A percentile compares a stretch with the other conserved stretches of the same genome.
These are phyloP conservation scores for Colletotrichum musicola DNA, from an alignment of 2,329 filamentous ascomycete species.

Conservation along the genomic window DNA sequence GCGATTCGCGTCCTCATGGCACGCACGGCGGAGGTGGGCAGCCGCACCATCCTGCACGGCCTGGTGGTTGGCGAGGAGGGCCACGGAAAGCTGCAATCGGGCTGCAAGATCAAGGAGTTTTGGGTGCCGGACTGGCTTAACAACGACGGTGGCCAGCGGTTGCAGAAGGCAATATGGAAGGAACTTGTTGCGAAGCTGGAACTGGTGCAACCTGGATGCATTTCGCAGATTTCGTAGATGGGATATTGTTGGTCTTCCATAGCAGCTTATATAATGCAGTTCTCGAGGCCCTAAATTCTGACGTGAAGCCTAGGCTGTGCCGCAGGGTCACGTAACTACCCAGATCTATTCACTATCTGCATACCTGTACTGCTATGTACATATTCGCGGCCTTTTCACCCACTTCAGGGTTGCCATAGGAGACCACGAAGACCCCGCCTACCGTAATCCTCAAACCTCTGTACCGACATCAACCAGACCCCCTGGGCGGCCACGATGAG, in stretches of 20 bases:
- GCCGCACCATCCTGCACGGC: conserved; percentile 46
- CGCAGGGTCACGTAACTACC: no score
- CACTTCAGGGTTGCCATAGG: no score
- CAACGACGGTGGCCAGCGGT: conserved; percentile 14
- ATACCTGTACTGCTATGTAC: no score
- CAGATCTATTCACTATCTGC: no score
- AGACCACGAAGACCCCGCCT: no score
- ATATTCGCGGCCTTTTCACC: no score
- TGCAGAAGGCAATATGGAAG: conserved; percentile 27
- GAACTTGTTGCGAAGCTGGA: no score
- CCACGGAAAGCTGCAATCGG: conserved; percentile 44
- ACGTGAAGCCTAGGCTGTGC: no score
- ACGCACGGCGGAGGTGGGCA: conserved; percentile 45
- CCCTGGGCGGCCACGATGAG: not conserved
- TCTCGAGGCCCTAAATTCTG: no score
- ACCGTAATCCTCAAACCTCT: not conserved
- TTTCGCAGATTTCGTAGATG: not conserved
- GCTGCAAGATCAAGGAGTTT: conserved; percentile 46
- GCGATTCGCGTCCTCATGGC: conserved; percentile 25
- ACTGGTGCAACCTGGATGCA: no score
- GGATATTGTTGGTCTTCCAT: not conserved
- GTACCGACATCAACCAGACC: conserved; percentile 6
- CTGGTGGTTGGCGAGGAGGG: conserved; percentile 43
- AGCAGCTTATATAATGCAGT: no score
- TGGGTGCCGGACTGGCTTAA: conserved; percentile 31